Evolutionary conservation across 2,329 filamentous ascomycete genomes (phyloP).

Genomic region (Thermomyces lanuginosus): DNA sequence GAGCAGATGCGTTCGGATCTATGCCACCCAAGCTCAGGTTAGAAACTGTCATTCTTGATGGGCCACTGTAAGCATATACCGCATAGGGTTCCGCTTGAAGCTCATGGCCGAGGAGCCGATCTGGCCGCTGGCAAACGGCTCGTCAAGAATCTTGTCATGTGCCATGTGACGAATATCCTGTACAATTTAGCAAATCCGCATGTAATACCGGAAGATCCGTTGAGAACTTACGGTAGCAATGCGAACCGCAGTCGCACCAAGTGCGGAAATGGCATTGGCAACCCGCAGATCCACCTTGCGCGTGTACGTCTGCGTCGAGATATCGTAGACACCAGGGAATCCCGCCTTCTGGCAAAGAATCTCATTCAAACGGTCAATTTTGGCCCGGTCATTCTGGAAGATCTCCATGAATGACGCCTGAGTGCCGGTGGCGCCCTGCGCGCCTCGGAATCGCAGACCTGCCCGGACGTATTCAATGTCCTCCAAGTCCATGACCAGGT

Average conservation of each 20-base stretch:
- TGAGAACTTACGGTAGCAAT: slow-evolving; percentile 44
- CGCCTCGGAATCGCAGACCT: slow-evolving; percentile 59
- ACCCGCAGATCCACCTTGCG: slow-evolving; percentile 69
- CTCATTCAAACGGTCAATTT: slow-evolving; percentile 46
- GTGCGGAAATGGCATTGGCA: slow-evolving; percentile 61
- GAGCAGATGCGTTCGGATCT: slow-evolving; percentile 44
- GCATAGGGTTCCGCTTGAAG: slow-evolving; percentile 43
- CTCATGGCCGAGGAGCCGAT: slow-evolving; percentile 52
- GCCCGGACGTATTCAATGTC: slow-evolving; percentile 53
- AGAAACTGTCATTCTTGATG: too few relatives aligned
- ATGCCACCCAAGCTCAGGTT: slow-evolving; percentile 16
- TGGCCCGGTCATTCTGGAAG: slow-evolving; percentile 43
- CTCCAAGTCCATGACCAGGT: slow-evolving; percentile 58
- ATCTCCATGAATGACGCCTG: slow-evolving; percentile 64
- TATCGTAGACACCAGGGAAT: slow-evolving; percentile 43
- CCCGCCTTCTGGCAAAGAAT: slow-evolving; percentile 51
- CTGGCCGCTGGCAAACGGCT: slow-evolving; percentile 66
- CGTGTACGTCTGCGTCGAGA: slow-evolving; percentile 59
- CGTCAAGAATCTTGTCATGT: slow-evolving; percentile 67
- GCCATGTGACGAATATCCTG: slow-evolving; percentile 50
- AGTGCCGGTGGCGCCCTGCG: slow-evolving; percentile 56
- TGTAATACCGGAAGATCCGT: not conserved
- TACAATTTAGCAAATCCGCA: not conserved
- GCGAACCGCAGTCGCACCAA: slow-evolving; percentile 62
- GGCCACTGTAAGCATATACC: not conserved